Percentiles rank a stretch among this genome's conserved stretches.
These are phyloP conservation scores for Kuraishia borneana DNA, from an alignment of 805 yeast genomes.

Conservation along the genomic window DNA sequence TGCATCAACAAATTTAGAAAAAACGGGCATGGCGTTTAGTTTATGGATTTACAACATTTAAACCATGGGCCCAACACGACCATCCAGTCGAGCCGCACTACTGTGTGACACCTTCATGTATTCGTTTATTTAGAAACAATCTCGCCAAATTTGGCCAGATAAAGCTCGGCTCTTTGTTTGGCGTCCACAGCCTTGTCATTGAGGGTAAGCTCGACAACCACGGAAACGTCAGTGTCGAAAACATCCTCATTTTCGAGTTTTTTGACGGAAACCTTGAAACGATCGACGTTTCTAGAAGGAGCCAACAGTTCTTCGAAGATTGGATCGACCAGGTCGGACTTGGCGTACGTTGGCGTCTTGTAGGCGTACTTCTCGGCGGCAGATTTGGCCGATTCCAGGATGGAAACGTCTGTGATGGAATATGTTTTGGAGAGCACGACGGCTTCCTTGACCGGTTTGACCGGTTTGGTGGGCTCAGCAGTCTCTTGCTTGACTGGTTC, in stretches of 20 bases:
- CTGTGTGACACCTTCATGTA: too few species aligned
- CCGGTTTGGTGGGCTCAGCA: constrained; percentile 16
- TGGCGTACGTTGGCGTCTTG: constrained; percentile 19
- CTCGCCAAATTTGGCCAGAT: constrained; percentile 2
- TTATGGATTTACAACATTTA: too few species aligned
- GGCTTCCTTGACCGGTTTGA: constrained; percentile 25
- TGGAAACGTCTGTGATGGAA: constrained; percentile 17
- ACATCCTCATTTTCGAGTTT: constrained; percentile 15
- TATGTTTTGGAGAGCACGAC: constrained; percentile 19
- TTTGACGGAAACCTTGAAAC: constrained; percentile 24
- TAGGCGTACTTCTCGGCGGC: constrained; percentile 34
- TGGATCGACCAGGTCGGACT: constrained; percentile 44
- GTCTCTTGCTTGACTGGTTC: constrained; percentile 11
- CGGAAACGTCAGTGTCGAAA: constrained; percentile 14
- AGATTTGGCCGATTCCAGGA: constrained; percentile 30
- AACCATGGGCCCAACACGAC: too few species aligned
- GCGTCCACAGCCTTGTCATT: constrained; percentile 31
- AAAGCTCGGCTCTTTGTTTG: constrained; percentile 29
- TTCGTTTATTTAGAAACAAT: neutral
- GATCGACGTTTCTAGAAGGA: constrained; percentile 27
- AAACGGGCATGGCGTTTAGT: too few species aligned
- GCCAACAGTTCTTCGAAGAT: constrained; percentile 48
- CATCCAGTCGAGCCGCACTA: too few species aligned
- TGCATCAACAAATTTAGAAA: too few species aligned
- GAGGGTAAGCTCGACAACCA: constrained; percentile 23